Evolutionary conservation across 495 filamentous ascomycete genomes (phyloP).

Genomic region (Thermochaetoides thermophila): DNA sequence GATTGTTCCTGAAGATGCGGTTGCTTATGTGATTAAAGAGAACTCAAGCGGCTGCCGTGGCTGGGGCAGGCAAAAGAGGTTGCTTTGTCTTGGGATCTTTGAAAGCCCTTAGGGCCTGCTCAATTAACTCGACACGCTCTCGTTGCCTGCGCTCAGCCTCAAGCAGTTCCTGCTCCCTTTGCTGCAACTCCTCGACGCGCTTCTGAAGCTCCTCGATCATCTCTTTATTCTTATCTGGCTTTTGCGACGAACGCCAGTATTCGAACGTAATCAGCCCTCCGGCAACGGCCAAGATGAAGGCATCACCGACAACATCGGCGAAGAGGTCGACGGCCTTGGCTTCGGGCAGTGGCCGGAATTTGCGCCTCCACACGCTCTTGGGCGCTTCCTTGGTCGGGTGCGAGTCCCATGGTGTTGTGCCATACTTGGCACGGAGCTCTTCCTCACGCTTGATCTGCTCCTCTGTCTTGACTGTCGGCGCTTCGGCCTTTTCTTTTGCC

Average conservation of each 20-base stretch:
- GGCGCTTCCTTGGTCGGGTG: conserved; percentile 19
- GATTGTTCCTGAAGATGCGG: too few relatives aligned
- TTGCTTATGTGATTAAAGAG: too few relatives aligned
- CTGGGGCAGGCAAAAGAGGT: conserved; percentile 21
- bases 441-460: conserved; percentile 52
- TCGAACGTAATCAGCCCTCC: conserved; percentile 70
- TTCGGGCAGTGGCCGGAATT: conserved; percentile 64
- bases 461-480: conserved; percentile 68
- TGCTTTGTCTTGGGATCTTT: conserved; percentile 38
- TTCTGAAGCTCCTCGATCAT: conserved; percentile 61
- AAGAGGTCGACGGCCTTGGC: conserved; percentile 90
- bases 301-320: conserved; percentile 84
- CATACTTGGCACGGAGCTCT: conserved; percentile 31
- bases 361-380: conserved; percentile 35
- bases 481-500: conserved; percentile 49
- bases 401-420: conserved; percentile 21
- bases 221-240: conserved; percentile 50
- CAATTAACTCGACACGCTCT: conserved; percentile 46
- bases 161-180: conserved; percentile 49
- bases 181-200: conserved; percentile 41
- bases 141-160: conserved; percentile 43
- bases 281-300: conserved; percentile 76
- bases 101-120: conserved; percentile 49
- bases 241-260: conserved; percentile 55
- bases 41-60: not conserved